Conservation (phyloP, 139 green algal genomes). For the Closterium sp. region DNA sequence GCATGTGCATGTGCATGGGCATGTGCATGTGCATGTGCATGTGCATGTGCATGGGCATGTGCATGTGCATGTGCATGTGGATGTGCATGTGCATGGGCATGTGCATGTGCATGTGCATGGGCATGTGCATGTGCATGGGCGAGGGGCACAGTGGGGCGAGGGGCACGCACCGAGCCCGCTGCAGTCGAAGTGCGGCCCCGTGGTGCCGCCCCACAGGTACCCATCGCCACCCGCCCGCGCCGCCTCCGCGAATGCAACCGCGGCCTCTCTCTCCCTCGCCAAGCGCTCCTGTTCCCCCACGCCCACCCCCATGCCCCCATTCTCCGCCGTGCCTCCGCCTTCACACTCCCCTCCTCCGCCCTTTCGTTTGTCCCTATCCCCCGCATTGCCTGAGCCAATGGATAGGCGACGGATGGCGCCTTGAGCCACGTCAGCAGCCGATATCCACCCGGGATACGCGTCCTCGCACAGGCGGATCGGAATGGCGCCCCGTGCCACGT, state of each 20-base stretch:
- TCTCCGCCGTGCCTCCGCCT: neutral
- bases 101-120: neutral
- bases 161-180: constrained; percentile 24
- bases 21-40: neutral
- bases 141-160: too few species aligned
- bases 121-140: neutral
- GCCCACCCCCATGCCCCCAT: neutral
- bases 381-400: neutral
- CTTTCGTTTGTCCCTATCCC: neutral
- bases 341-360: neutral
- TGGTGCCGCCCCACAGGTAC: constrained; percentile 47
- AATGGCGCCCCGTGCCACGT: neutral
- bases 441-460: constrained; percentile 29
- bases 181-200: constrained; percentile 45
- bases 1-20: neutral
- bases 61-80: neutral
- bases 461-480: constrained; percentile 19
- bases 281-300: neutral
- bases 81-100: neutral
- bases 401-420: neutral
- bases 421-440: neutral
- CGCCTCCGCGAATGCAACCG: constrained; percentile 10
- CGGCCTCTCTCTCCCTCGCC: neutral
- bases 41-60: neutral
- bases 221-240: constrained; percentile 8